phyloP scores from a whole-genome alignment of 371 early-diverging fungal genomes.

The Capillidium rhysosporum region DNA sequence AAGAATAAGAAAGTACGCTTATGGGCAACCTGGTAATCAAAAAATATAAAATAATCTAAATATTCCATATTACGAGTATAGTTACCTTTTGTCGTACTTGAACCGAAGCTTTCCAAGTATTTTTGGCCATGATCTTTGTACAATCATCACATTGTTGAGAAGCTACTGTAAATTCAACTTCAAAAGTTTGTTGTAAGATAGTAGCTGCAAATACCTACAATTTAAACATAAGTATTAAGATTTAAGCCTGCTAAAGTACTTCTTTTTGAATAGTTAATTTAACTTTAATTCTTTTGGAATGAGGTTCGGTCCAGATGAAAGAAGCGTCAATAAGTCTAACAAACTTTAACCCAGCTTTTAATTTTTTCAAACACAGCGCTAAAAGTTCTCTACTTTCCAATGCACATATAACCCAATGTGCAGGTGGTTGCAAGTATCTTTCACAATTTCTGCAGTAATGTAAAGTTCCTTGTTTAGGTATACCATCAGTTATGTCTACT shows the following conservation, averaged over 20 bases:
- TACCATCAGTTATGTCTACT: conserved; percentile 94
- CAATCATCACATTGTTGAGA: conserved; percentile 97
- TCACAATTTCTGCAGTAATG: conserved; percentile 95
- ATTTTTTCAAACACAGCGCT: conserved; percentile 82
- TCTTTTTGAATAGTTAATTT: conserved; percentile 97
- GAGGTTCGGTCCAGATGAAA: conserved; percentile 99
- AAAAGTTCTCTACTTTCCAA: conserved; percentile 91
- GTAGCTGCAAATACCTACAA: conserved; percentile 71
- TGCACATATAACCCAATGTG: conserved; percentile 72
- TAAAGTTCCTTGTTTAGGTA: conserved; percentile 85
- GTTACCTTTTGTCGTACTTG: conserved; percentile 98
- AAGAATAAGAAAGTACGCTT: conserved; percentile 96
- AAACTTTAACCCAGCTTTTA: conserved; percentile 63
- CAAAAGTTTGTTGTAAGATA: conserved; percentile 86
- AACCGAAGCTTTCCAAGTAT: conserved; percentile 97
- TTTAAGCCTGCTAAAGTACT: conserved; percentile 16
- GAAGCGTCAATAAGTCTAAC: conserved; percentile 93
- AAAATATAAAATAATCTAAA: not conserved
- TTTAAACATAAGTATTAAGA: conserved; percentile 6
- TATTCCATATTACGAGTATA: not conserved
- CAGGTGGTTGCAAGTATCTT: conserved; percentile 93
- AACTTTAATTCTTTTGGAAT: conserved; percentile 85
- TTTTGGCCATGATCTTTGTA: conserved; percentile 92
- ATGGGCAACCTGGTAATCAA: conserved; percentile 58
- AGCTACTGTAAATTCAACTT: conserved; percentile 86